Evolutionary conservation across 208 protist species (phyloP).

Genomic region (Wallacemonas collosoma): DNA sequence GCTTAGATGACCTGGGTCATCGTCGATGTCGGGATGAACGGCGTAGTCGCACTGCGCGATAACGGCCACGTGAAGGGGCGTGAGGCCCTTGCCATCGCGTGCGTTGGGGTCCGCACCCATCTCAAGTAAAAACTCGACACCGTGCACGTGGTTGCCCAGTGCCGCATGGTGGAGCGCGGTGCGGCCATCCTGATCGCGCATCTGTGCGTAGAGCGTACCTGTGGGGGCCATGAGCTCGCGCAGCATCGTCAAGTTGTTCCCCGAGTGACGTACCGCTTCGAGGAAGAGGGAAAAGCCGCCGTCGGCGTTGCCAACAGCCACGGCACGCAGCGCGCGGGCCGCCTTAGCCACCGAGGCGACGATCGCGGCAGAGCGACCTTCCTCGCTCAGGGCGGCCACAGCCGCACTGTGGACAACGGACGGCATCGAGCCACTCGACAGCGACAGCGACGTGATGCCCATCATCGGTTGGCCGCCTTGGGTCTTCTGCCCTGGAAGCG

Average conservation of each 20-base stretch:
- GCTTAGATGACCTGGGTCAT: background rate
- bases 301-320: conserved; percentile 18
- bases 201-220: conserved; percentile 20
- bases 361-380: conserved; percentile 5
- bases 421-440: background rate
- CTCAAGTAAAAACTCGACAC: conserved; percentile 26
- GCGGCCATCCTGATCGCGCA: conserved; percentile 27
- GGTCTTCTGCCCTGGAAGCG: too few species aligned
- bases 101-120: conserved; percentile 40
- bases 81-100: conserved; percentile 35
- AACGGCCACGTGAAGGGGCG: conserved; percentile 49
- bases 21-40: background rate
- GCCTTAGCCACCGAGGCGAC: conserved; percentile 4
- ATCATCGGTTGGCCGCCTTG: too few species aligned
- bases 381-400: background rate
- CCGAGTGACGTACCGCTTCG: conserved; percentile 26
- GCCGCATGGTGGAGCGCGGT: conserved; percentile 39
- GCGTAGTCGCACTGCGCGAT: background rate
- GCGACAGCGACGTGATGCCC: background rate
- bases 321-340: conserved; percentile 15
- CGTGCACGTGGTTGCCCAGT: conserved; percentile 33
- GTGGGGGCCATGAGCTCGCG: conserved; percentile 24
- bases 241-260: conserved; percentile 33
- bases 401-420: background rate
- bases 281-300: conserved; percentile 32